A percentile compares a stretch with the other conserved stretches of the same genome.
Evolutionary conservation across 1,284 basidiomycete species (phyloP).

Genomic region (Naganishia albida): DNA sequence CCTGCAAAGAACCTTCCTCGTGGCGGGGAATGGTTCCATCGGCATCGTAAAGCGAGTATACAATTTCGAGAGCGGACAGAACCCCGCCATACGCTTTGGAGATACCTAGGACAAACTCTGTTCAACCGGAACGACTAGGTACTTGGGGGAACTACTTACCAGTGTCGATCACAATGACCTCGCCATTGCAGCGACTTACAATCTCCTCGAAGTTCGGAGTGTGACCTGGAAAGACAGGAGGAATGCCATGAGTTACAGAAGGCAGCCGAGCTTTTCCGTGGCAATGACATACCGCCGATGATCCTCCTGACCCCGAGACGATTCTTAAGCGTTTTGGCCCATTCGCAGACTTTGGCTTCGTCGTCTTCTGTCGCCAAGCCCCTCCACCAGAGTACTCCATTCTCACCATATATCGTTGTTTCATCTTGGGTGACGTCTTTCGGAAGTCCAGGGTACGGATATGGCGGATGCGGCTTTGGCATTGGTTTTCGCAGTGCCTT

Average conservation of each 20-base stretch:
- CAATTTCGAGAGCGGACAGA: constrained; percentile 79
- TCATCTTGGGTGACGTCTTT: constrained; percentile 66
- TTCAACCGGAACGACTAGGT: background rate
- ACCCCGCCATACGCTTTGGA: constrained; percentile 91
- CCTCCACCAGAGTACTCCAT: constrained; percentile 87
- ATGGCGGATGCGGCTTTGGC: constrained; percentile 75
- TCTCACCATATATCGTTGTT: constrained; percentile 66
- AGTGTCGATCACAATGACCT: constrained; percentile 86
- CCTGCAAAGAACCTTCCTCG: background rate
- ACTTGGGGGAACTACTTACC: constrained; percentile 36
- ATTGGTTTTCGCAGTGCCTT: constrained; percentile 58
- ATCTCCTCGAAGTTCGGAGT: constrained; percentile 86
- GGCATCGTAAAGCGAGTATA: constrained; percentile 65
- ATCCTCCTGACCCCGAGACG: constrained; percentile 77
- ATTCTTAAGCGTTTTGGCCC: constrained; percentile 68
- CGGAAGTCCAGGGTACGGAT: constrained; percentile 75
- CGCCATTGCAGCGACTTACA: constrained; percentile 76
- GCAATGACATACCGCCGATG: constrained; percentile 62
- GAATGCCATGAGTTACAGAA: too few relatives aligned
- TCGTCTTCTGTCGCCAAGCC: constrained; percentile 66
- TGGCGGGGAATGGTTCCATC: background rate
- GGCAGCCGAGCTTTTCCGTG: background rate
- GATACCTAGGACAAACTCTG: constrained; percentile 62
- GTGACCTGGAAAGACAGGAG: constrained; percentile 61
- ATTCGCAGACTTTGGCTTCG: constrained; percentile 63